These are phyloP conservation scores for Sporothrix brunneoviolacea DNA, from an alignment of 2,329 filamentous ascomycete species.

Conservation along the genomic window DNA sequence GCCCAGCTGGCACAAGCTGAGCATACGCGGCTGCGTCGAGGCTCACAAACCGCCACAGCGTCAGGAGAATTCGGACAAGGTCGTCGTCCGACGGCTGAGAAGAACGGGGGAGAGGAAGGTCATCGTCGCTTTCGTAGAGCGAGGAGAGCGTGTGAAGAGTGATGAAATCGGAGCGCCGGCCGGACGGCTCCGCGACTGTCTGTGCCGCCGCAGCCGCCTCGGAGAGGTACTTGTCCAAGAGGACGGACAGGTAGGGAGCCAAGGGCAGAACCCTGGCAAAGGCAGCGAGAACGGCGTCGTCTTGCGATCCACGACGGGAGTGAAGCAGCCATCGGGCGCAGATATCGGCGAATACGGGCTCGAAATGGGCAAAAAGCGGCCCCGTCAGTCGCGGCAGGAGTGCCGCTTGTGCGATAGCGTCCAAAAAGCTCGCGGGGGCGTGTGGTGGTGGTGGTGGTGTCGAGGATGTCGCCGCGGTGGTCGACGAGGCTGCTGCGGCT, in stretches of 20 bases:
- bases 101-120: background rate
- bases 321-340: constrained; percentile 69
- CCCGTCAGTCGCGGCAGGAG: constrained; percentile 66
- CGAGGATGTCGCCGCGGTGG: background rate
- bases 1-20: constrained; percentile 51
- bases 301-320: constrained; percentile 31
- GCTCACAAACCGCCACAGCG: constrained; percentile 71
- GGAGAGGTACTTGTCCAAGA: constrained; percentile 48
- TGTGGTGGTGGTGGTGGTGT: background rate
- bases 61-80: constrained; percentile 47
- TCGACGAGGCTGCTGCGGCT: constrained; percentile 27
- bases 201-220: constrained; percentile 16
- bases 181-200: background rate
- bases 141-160: constrained; percentile 2
- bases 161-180: background rate
- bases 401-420: constrained; percentile 62
- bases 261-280: constrained; percentile 77
- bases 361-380: constrained; percentile 66
- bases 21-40: constrained; percentile 66
- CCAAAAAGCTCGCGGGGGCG: constrained; percentile 49
- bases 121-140: constrained; percentile 6
- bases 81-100: constrained; percentile 16
- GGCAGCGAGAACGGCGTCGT: constrained; percentile 53
- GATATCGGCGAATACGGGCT: constrained; percentile 70
- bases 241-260: constrained; percentile 70